Conservation (phyloP, 768 basidiomycete species). For the Pholiota molesta region DNA sequence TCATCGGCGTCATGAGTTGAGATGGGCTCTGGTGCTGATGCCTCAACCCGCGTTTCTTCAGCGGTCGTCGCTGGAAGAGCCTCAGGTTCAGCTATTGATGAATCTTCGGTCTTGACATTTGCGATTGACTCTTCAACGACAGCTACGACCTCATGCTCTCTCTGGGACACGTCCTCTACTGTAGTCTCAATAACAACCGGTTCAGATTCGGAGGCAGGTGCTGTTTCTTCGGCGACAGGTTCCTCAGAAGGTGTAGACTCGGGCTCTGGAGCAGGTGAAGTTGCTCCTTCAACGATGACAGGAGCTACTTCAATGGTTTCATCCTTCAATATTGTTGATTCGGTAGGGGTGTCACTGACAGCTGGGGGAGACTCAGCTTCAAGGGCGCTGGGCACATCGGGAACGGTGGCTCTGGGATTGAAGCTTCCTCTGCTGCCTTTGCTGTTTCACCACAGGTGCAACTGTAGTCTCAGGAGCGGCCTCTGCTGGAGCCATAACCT, state of each 20-base stretch:
- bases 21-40: neutral
- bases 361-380: neutral
- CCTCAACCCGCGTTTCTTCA: neutral
- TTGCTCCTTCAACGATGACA: too few species aligned
- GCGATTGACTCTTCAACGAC: conserved; percentile 1
- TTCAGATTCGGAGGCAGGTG: neutral
- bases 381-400: neutral
- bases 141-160: neutral
- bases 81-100: conserved; percentile 2
- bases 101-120: neutral
- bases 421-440: neutral
- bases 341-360: neutral
- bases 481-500: conserved; percentile 1
- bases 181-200: neutral
- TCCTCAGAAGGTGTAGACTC: too few species aligned
- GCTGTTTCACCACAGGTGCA: conserved; percentile 1
- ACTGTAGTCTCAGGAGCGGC: neutral
- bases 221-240: neutral
- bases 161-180: neutral
- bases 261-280: too few species aligned
- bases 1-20: neutral
- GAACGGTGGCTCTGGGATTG: neutral
- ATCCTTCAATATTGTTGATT: too few species aligned
- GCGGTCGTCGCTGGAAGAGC: neutral
- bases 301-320: too few species aligned